Base-by-base conservation (phyloP, 345 rosid species). In the Sisymbrium irio region DNA sequence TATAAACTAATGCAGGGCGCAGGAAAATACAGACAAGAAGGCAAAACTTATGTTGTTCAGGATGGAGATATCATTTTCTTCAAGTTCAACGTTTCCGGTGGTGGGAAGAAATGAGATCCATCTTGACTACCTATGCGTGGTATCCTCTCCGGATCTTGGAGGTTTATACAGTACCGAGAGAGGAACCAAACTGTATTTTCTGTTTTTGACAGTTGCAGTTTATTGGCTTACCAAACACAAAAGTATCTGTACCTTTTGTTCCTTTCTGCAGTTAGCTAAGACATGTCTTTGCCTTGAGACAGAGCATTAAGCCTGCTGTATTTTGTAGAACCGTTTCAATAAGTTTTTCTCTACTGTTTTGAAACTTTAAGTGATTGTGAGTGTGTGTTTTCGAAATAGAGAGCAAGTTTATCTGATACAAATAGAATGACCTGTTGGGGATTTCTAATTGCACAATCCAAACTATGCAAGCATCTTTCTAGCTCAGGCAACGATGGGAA, bases 71-170 rank as follows among this genome's bases (percentile, higher is more conserved):
- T 92, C 22, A 92, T 95, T 73, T 90, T 87, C 80, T 96, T 96
- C 87, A 96, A 96, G 89, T 96, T 96, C 79, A 96, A 95, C 44
- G 98, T 92, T 40, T 92, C 98, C 1, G 90, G 98, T 11, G 98
- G 97, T 51, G 99, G 99, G 42, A 96, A 96, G 90, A 96, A 96
- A 83, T 90, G 91, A 88, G 81, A 35, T 54, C 28, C 41, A 9
- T 59, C 58, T 47, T 9, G 19, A 49, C 73, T 49, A 58, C 55
- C 54, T 66, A 47, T 73, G 22, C 18, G 9, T 8, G 18, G 67
- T 22, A n/a, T 60, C 73, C 68, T 75, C 74, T 62, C 50, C 33
- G 49, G 65, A 42, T 51, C 64, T 28, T 36, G 58, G 69, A 69
- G 71, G 60, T 69, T 45, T 62, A 45, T 62, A 57, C n/a, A 45